Conservation (phyloP, 371 early-diverging fungal genomes). For the Mucor plumbeus region DNA sequence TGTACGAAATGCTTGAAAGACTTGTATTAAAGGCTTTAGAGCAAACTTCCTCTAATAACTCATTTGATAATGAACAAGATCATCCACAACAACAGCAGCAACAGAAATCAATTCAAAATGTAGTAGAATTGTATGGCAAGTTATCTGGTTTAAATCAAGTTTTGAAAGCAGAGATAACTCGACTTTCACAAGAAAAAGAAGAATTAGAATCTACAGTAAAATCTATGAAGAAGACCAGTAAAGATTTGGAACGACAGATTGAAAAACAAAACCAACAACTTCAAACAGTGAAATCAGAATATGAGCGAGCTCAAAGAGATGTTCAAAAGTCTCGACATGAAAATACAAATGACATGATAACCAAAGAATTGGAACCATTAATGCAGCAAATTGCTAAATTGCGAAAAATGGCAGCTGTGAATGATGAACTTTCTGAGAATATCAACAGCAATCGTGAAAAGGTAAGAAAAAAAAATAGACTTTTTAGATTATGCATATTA, state of each 20-base stretch:
- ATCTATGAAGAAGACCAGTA: conserved; percentile 23
- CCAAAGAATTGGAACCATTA: conserved; percentile 46
- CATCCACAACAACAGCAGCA: background rate
- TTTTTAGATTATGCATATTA: background rate
- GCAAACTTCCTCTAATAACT: conserved; percentile 6
- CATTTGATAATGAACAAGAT: background rate
- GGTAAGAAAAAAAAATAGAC: background rate
- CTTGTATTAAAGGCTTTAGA: conserved; percentile 46
- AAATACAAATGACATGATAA: conserved; percentile 15
- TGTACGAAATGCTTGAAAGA: conserved; percentile 55
- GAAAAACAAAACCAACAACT: conserved; percentile 33
- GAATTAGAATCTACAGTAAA: conserved; percentile 22
- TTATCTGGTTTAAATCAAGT: conserved; percentile 29
- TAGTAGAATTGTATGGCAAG: conserved; percentile 31
- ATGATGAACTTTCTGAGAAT: background rate
- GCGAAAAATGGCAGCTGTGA: conserved; percentile 23
- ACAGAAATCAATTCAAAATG: conserved; percentile 13
- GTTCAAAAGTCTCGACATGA: conserved; percentile 30
- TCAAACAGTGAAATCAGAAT: conserved; percentile 32
- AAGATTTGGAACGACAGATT: conserved; percentile 33
- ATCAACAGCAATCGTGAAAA: background rate
- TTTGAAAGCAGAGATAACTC: conserved; percentile 32
- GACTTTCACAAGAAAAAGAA: conserved; percentile 32
- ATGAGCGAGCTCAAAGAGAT: conserved; percentile 29
- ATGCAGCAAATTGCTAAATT: conserved; percentile 39